Evolutionary conservation across 768 basidiomycete genomes (phyloP), one percentile per base, ranked within the genome.

Genomic region (Kwoniella pini): DNA sequence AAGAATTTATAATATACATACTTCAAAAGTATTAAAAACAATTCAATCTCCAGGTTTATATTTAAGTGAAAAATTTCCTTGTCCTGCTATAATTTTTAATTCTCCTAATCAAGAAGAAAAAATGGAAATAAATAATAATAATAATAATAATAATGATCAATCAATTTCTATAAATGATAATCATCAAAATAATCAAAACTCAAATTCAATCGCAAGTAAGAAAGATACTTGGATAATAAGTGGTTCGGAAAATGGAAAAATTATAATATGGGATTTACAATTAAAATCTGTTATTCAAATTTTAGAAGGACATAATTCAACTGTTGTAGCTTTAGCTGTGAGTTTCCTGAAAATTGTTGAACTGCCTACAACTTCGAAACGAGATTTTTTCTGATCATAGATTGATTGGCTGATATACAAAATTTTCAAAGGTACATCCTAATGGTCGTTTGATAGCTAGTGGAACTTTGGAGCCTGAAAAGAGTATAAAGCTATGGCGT

Each of bases 1-100:
- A 60, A 86, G 95, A 1, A 80, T 99, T 15, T 98, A 96, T 93
- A 90, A 95, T 76, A 92, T 88, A 74, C 90, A 92, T 61, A 88
- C 85, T 7, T 90, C 91, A 3, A 87, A 88, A 60, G 91, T 91
- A 67, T 86, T 95, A 22, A 97, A 98, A 80, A 95, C 93, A 2
- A 93, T 93, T 72, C 85, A 83, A 0, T 91, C 93, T 0, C 66
- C 70, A 7, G 43, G 42, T 2, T 21, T 38, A 27, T 93, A 95
- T 74, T 82, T 82, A 3, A 95, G 93, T 77, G 85, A 89, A 46
- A 90, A 89, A 30, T 95, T 87, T 67, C 92, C 89, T 68, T 92
- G 59, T 83, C 85, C 60, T 80, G 88, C 58, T 3, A 43, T 60
- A 3, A 55, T 73, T 22, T 64, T 72, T 28, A 27, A 50, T 22